Percentiles rank a stretch among this genome's conserved stretches.
Conservation (phyloP, 2,329 filamentous ascomycete genomes). For the Dothideomycetidae sp. region DNA sequence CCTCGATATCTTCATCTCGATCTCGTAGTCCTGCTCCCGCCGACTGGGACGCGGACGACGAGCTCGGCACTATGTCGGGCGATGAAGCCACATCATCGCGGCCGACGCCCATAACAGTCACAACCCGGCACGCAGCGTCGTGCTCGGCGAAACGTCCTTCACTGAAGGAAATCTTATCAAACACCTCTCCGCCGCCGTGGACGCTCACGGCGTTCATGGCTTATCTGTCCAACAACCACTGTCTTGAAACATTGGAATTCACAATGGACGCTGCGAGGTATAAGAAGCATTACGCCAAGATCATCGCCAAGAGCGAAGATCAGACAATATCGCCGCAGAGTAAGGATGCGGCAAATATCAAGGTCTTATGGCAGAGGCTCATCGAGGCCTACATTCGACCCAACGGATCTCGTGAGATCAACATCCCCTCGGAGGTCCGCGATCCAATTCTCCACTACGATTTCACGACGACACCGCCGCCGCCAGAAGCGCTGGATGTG, state of each 20-base stretch:
- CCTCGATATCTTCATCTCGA: slow-evolving; percentile 7
- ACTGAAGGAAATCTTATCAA: slow-evolving; percentile 74
- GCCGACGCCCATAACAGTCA: slow-evolving; percentile 34
- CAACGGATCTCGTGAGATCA: slow-evolving; percentile 75
- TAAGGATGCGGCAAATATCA: slow-evolving; percentile 53
- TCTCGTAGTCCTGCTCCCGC: slow-evolving; percentile 12
- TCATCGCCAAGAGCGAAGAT: slow-evolving; percentile 36
- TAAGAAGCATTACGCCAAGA: slow-evolving; percentile 48
- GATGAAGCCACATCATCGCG: slow-evolving; percentile 28
- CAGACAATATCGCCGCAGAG: slow-evolving; percentile 31
- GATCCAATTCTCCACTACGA: slow-evolving; percentile 58
- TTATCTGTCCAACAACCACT: slow-evolving; percentile 93
- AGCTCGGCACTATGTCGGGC: slow-evolving; percentile 36
- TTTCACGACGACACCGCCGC: slow-evolving; percentile 47
- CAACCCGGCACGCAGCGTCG: slow-evolving; percentile 28
- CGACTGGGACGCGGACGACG: slow-evolving; percentile 31
- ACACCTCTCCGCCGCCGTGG: slow-evolving; percentile 75
- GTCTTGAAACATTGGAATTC: slow-evolving; percentile 90
- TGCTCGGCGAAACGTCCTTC: slow-evolving; percentile 52
- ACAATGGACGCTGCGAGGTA: slow-evolving; percentile 89
- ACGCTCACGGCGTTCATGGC: slow-evolving; percentile 89
- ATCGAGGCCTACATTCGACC: slow-evolving; percentile 82
- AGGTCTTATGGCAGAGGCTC: slow-evolving; percentile 72
- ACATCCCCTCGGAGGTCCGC: slow-evolving; percentile 72
- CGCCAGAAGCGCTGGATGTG: slow-evolving; percentile 62